Conservation (phyloP, 176 grass and related monocot genomes). For the Echinochloa phyllopogon region DNA sequence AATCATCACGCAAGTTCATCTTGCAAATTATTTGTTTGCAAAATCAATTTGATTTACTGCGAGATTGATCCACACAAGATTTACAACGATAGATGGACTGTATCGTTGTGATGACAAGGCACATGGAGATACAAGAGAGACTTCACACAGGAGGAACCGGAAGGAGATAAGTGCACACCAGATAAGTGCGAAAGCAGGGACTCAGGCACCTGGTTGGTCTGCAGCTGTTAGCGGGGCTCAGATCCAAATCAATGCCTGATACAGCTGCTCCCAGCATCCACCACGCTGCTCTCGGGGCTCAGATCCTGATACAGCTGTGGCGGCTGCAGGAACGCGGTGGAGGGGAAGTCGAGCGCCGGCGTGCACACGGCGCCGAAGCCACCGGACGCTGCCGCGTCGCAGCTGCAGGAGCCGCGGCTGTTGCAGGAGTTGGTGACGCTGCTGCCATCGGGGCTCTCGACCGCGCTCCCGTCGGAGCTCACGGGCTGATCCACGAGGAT, state of each 20-base stretch:
- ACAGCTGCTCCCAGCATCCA: slow-evolving; percentile 23
- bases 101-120: too few species aligned
- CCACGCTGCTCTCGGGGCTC: slow-evolving; percentile 38
- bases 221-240: slow-evolving; percentile 43
- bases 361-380: background rate
- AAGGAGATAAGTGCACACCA: too few species aligned
- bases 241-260: too few species aligned
- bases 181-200: slow-evolving; percentile 42
- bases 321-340: slow-evolving; percentile 39
- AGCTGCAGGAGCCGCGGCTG: slow-evolving; percentile 35
- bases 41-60: too few species aligned
- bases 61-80: too few species aligned
- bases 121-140: too few species aligned
- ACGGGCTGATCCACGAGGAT: slow-evolving; percentile 62
- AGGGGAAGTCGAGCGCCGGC: slow-evolving; percentile 28
- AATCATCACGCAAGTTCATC: too few species aligned
- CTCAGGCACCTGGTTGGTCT: slow-evolving; percentile 38
- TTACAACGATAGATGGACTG: too few species aligned
- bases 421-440: slow-evolving; percentile 48
- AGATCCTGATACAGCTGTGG: slow-evolving; percentile 40
- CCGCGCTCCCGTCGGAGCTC: slow-evolving; percentile 45
- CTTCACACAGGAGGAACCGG: too few species aligned
- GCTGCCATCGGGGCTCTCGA: slow-evolving; percentile 62
- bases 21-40: too few species aligned
- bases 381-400: background rate